Percentiles rank a stretch among this genome's conserved stretches.
These are phyloP conservation scores for Vigna mungo DNA, from an alignment of 306 rosid species.

Conservation along the genomic window DNA sequence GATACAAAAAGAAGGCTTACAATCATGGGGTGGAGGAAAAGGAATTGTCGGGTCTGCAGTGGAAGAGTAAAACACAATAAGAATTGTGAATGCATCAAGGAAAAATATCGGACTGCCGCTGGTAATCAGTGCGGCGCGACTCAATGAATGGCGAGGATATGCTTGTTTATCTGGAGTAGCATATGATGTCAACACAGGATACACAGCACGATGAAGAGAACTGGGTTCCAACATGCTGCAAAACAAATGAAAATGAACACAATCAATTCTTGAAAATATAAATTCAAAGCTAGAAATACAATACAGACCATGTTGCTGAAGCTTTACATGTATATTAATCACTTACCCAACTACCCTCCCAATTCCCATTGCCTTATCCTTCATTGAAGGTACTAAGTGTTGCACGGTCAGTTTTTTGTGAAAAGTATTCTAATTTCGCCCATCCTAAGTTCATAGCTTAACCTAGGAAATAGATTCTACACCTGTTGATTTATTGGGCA, in stretches of 20 bases:
- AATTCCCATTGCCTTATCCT: slow-evolving; percentile 10
- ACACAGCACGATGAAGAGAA: slow-evolving; percentile 88
- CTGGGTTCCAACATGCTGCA: slow-evolving; percentile 89
- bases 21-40: slow-evolving; percentile 97
- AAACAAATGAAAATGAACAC: slow-evolving; percentile 43
- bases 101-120: slow-evolving; percentile 98
- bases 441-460: slow-evolving; percentile 3
- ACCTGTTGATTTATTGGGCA: neutral
- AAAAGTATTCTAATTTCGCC: neutral
- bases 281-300: slow-evolving; percentile 25
- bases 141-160: slow-evolving; percentile 88
- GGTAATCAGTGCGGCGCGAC: slow-evolving; percentile 93
- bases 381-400: slow-evolving; percentile 8
- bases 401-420: slow-evolving; percentile 4
- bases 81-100: slow-evolving; percentile 91
- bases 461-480: slow-evolving; percentile 23
- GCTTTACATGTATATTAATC: neutral
- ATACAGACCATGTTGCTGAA: slow-evolving; percentile 3
- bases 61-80: slow-evolving; percentile 90
- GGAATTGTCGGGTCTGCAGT: slow-evolving; percentile 84
- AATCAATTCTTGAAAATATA: slow-evolving; percentile 36
- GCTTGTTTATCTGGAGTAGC: slow-evolving; percentile 89
- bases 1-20: slow-evolving; percentile 55
- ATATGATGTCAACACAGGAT: slow-evolving; percentile 88
- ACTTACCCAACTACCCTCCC: neutral